Evolutionary conservation across 2,329 filamentous ascomycete species (phyloP).

Genomic region (Berkeleyomyces rouxiae): DNA sequence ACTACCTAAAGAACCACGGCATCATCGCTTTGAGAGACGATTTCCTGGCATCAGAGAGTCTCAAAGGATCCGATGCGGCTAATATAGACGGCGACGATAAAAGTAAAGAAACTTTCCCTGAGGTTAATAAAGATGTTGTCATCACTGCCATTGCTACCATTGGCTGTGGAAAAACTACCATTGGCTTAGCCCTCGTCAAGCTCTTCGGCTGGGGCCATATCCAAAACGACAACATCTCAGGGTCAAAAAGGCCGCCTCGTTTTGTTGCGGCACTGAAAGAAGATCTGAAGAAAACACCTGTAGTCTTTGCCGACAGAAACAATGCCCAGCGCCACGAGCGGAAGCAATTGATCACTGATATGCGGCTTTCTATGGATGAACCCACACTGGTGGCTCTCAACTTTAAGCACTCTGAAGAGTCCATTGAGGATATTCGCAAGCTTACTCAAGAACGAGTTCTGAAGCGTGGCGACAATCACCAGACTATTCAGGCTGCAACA

Average conservation of each 20-base stretch:
- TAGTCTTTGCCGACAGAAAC: constrained; percentile 83
- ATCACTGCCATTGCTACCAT: constrained; percentile 87
- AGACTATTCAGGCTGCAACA: constrained; percentile 82
- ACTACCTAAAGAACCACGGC: constrained; percentile 77
- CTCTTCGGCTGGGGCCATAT: constrained; percentile 86
- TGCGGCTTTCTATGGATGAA: constrained; percentile 43
- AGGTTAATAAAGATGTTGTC: constrained; percentile 52
- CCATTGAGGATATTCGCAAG: constrained; percentile 55
- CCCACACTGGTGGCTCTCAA: constrained; percentile 72
- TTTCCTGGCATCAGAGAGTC: constrained; percentile 66
- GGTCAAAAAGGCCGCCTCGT: constrained; percentile 48
- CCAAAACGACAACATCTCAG: constrained; percentile 91
- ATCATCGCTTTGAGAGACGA: constrained; percentile 84
- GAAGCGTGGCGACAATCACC: constrained; percentile 83
- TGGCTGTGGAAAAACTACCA: constrained; percentile 90
- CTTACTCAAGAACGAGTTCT: constrained; percentile 68
- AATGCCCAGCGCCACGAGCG: constrained; percentile 83
- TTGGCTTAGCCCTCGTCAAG: constrained; percentile 64
- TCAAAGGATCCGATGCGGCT: constrained; percentile 81
- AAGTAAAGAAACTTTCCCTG: constrained; percentile 25
- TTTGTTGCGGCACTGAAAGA: constrained; percentile 60
- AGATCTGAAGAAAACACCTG: constrained; percentile 45
- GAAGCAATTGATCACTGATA: constrained; percentile 69
- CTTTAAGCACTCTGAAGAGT: constrained; percentile 67
- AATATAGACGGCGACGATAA: constrained; percentile 42